Evolutionary conservation across 352 stramenopile genomes (phyloP).

Genomic region (Pythium sp.): DNA sequence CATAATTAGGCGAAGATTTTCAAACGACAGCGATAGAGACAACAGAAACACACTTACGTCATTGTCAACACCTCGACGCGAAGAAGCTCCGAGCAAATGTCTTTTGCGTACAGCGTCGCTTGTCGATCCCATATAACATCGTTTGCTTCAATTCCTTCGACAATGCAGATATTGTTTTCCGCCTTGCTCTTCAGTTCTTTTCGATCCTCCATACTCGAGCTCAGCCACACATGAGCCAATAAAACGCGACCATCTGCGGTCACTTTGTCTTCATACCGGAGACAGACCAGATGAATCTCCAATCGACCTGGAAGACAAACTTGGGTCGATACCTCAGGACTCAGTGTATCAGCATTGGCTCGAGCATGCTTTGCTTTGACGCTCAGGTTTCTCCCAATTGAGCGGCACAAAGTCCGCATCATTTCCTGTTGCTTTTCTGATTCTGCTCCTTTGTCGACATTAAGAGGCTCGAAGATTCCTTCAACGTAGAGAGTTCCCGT

Average conservation of each 20-base stretch:
- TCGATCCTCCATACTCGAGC: constrained; percentile 28
- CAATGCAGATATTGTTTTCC: not conserved
- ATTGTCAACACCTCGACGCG: constrained; percentile 33
- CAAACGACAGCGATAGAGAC: not conserved
- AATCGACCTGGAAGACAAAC: constrained; percentile 26
- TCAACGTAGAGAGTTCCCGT: constrained; percentile 31
- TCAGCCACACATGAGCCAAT: constrained; percentile 40
- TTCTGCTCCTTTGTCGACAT: constrained; percentile 11
- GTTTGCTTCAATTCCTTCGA: constrained; percentile 12
- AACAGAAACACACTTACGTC: constrained; percentile 22
- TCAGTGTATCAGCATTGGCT: not conserved
- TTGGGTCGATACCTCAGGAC: not conserved
- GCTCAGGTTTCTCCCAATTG: constrained; percentile 10
- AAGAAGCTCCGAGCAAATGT: constrained; percentile 33
- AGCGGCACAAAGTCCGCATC: constrained; percentile 12
- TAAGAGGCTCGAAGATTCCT: constrained; percentile 43
- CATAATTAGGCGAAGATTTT: not conserved
- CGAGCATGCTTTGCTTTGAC: constrained; percentile 15
- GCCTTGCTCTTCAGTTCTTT: constrained; percentile 30
- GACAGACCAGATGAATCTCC: constrained; percentile 35
- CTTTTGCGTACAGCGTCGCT: constrained; percentile 37
- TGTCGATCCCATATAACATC: constrained; percentile 33
- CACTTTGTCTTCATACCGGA: constrained; percentile 10
- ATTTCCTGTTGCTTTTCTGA: not conserved
- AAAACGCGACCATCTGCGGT: constrained; percentile 14